Base-by-base conservation (phyloP, 257 asterid species). In the Ajuga chamaepitys region DNA sequence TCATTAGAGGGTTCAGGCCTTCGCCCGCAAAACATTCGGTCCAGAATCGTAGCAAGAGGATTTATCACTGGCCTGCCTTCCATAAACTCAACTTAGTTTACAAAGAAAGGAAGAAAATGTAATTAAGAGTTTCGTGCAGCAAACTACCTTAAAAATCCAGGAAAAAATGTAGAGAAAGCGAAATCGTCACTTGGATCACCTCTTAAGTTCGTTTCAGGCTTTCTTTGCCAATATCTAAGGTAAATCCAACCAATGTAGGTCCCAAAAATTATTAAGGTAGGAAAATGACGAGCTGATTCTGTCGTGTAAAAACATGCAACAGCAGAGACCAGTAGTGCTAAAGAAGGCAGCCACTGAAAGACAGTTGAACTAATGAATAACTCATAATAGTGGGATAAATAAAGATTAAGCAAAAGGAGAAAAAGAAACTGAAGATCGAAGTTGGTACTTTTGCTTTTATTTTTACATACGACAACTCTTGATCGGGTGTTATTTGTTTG, bases 131-230 rank as follows among this genome's bases (percentile, higher is more conserved):
- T n/a, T 37, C 22, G 18, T 38, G 57, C 55, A 22, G 34, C 1
- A 25, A 37, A 56, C 34, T 75, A 82, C 96, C 96, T 81, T 25
- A 90, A 67, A 66, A 84, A 45, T 51, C 83, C 88, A 30, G 99
- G 96, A 80, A 89, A 89, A 77, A 93, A 89, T 0, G 97, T 77
- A 16, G 94, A 82, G 72, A 87, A 89, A 14, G 90, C 79, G 82
- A 93, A 93, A 51, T 86, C 96, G 79, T 89, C 97, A 76, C 96
- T 89, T 38, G 96, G 95, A 81, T 93, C 96, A 9, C 99, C 99
- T 77, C 85, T 85, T 40, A 83, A 71, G 72, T 83, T 84, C 8
- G 91, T 82, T 82, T 92, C 97, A 14, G 95, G 81, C 56, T 87
- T 87, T 46, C 50, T 78, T 60, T 89, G 97, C 96, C 96, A 93